These are phyloP conservation scores for Dorcoceras hygrometricum DNA, from an alignment of 257 asterid genomes.

Conservation along the genomic window DNA sequence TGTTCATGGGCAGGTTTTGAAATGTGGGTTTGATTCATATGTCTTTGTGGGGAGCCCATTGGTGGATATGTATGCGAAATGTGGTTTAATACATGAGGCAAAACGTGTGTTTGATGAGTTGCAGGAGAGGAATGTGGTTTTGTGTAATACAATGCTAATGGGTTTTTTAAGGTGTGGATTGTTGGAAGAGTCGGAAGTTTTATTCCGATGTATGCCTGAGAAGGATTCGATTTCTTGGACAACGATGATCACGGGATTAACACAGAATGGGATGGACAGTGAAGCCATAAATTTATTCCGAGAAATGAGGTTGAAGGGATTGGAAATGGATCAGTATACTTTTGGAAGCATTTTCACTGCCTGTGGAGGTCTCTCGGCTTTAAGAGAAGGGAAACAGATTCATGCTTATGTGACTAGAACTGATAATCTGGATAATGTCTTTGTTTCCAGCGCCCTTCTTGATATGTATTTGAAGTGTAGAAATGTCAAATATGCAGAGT, in stretches of 20 bases:
- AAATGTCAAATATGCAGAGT: constrained; percentile 63
- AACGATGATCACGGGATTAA: constrained; percentile 72
- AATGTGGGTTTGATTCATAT: constrained; percentile 63
- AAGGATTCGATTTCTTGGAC: constrained; percentile 91
- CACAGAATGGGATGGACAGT: constrained; percentile 50
- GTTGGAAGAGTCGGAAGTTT: constrained; percentile 39
- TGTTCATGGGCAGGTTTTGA: constrained; percentile 76
- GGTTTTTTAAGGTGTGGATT: constrained; percentile 57
- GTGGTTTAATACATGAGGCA: constrained; percentile 55
- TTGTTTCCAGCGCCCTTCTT: constrained; percentile 88
- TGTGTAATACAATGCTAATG: constrained; percentile 59
- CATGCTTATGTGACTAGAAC: constrained; percentile 64
- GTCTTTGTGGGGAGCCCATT: constrained; percentile 80
- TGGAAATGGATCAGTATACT: constrained; percentile 73
- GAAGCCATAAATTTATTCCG: constrained; percentile 54
- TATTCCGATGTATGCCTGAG: constrained; percentile 60
- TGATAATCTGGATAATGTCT: constrained; percentile 53
- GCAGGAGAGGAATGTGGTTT: constrained; percentile 51
- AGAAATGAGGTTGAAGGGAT: constrained; percentile 58
- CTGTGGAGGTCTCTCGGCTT: constrained; percentile 66
- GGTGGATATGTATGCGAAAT: constrained; percentile 83
- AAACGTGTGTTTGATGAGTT: constrained; percentile 52
- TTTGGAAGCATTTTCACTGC: constrained; percentile 85
- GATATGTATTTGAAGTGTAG: constrained; percentile 87
- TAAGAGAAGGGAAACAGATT: constrained; percentile 72